Evolutionary conservation across 192 early-diverging fungal genomes (phyloP).

Genomic region (Podila verticillata): DNA sequence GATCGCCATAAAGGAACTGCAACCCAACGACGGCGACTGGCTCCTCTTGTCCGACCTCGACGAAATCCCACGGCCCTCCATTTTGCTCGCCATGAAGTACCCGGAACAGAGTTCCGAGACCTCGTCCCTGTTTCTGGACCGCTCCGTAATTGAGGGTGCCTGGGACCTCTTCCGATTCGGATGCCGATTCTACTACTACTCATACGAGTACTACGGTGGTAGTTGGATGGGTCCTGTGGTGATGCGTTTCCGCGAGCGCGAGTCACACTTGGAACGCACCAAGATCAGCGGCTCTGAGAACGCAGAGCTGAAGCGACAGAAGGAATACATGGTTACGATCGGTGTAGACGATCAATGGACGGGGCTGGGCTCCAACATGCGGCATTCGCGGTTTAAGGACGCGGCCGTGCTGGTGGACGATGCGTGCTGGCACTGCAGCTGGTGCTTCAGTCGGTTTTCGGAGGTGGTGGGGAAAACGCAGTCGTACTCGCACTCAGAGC

Average conservation of each 20-base stretch:
- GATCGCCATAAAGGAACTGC: neutral
- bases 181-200: constrained; percentile 20
- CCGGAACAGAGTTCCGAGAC: neutral
- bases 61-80: constrained; percentile 9
- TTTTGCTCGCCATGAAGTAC: constrained; percentile 8
- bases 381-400: neutral
- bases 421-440: constrained; percentile 11
- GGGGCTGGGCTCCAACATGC: neutral
- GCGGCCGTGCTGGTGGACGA: constrained; percentile 3
- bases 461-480: neutral
- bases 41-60: constrained; percentile 14
- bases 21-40: constrained; percentile 1
- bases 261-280: neutral
- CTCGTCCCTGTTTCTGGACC: constrained; percentile 6
- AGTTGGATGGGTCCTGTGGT: constrained; percentile 11
- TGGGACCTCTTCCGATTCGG: constrained; percentile 10
- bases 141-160: neutral
- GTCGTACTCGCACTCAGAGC: constrained; percentile 15
- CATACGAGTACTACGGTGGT: constrained; percentile 8
- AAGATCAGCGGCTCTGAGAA: neutral
- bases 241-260: constrained; percentile 1
- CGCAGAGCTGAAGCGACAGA: neutral
- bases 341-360: neutral
- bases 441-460: constrained; percentile 10
- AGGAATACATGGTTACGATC: neutral